Evolutionary conservation across 2,329 filamentous ascomycete species (phyloP).

Genomic region (Epichloe aotearoae): DNA sequence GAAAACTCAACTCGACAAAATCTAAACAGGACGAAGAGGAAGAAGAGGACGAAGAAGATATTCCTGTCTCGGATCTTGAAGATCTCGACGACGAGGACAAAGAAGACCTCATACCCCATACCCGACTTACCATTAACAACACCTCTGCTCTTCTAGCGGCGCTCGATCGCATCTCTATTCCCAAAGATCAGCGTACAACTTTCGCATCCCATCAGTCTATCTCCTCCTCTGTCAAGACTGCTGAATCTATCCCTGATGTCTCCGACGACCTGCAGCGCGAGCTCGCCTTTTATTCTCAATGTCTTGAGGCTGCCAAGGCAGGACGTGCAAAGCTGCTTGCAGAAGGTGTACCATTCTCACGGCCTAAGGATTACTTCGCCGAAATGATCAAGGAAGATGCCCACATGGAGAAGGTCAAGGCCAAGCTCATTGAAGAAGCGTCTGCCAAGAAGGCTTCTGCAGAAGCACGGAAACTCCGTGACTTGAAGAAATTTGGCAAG

Average conservation of each 20-base stretch:
- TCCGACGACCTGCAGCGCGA: conserved; percentile 89
- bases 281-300: conserved; percentile 85
- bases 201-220: conserved; percentile 79
- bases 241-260: conserved; percentile 59
- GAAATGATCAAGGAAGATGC: conserved; percentile 99
- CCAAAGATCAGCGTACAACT: conserved; percentile 50
- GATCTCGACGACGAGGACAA: conserved; percentile 66
- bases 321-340: conserved; percentile 64
- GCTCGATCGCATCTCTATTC: conserved; percentile 62
- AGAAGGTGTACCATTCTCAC: conserved; percentile 74
- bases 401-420: conserved; percentile 94
- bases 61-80: conserved; percentile 77
- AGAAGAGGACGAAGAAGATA: conserved; percentile 69
- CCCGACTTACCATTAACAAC: conserved; percentile 96
- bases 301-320: conserved; percentile 61
- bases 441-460: conserved; percentile 82
- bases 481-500: conserved; percentile 98
- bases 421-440: conserved; percentile 83
- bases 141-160: conserved; percentile 70
- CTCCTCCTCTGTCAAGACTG: conserved; percentile 51
- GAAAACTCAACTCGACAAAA: conserved; percentile 5
- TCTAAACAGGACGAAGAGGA: conserved; percentile 24
- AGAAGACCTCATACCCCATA: conserved; percentile 78
- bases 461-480: conserved; percentile 81
- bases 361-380: conserved; percentile 90